Conservation (phyloP, 2,329 filamentous ascomycete species). For the Sclerotinia subarctica region DNA sequence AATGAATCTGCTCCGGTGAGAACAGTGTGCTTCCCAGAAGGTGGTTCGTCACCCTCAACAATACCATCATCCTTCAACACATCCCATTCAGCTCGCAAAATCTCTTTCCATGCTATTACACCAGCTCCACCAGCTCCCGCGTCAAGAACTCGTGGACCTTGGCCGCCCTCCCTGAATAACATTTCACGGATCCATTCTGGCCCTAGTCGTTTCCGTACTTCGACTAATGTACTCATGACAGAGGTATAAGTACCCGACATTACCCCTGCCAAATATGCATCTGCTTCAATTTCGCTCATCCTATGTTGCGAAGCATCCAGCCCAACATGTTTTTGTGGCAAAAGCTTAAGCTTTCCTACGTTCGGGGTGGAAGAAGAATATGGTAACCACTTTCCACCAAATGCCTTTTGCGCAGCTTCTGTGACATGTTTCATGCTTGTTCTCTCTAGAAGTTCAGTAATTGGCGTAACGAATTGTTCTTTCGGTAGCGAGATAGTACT, state of each 20-base stretch:
- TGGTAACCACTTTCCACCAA: slow-evolving; percentile 75
- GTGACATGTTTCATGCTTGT: slow-evolving; percentile 72
- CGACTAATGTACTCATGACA: slow-evolving; percentile 63
- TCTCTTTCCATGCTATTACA: slow-evolving; percentile 71
- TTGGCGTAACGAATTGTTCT: slow-evolving; percentile 65
- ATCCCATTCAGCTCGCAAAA: slow-evolving; percentile 79
- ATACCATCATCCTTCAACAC: slow-evolving; percentile 54
- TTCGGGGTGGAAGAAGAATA: slow-evolving; percentile 69
- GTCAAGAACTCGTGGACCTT: slow-evolving; percentile 65
- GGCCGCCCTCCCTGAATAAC: slow-evolving; percentile 52
- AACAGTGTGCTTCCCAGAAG: slow-evolving; percentile 74
- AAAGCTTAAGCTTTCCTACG: slow-evolving; percentile 47
- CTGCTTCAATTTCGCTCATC: slow-evolving; percentile 73
- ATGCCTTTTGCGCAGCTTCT: slow-evolving; percentile 66
- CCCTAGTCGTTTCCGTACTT: slow-evolving; percentile 71
- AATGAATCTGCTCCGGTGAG: slow-evolving; percentile 73
- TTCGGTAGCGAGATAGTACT: slow-evolving; percentile 73
- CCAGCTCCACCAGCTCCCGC: slow-evolving; percentile 72
- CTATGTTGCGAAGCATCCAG: slow-evolving; percentile 60
- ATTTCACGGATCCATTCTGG: slow-evolving; percentile 65
- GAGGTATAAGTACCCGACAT: slow-evolving; percentile 70
- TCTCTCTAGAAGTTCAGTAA: slow-evolving; percentile 63
- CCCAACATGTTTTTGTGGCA: slow-evolving; percentile 62
- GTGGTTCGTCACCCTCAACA: slow-evolving; percentile 47
- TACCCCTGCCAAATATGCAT: slow-evolving; percentile 66